phyloP scores from a whole-genome alignment of 371 early-diverging fungal genomes.

The Smittium culicis region DNA sequence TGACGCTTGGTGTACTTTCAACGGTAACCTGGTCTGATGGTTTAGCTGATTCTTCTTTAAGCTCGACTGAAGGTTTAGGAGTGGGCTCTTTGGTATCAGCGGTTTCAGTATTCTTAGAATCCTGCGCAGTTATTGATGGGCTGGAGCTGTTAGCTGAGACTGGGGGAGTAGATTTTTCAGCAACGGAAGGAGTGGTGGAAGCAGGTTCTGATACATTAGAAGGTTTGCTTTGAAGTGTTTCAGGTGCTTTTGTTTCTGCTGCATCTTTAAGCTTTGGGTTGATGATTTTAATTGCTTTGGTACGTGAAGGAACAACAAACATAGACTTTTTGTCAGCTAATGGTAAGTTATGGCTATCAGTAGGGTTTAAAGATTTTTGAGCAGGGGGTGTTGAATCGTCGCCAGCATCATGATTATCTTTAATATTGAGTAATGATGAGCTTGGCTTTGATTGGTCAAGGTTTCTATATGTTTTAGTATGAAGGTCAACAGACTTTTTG shows the following conservation, averaged over 20 bases:
- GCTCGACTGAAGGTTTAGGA: background rate
- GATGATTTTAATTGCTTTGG: slow-evolving; percentile 46
- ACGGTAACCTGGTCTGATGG: background rate
- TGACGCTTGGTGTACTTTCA: background rate
- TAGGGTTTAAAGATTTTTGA: background rate
- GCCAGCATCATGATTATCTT: slow-evolving; percentile 28
- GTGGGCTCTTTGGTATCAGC: background rate
- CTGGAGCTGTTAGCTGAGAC: background rate
- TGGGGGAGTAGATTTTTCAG: background rate
- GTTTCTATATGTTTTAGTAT: slow-evolving; percentile 15
- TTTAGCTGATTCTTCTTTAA: background rate
- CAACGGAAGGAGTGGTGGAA: background rate
- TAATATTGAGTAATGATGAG: background rate
- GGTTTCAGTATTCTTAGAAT: background rate
- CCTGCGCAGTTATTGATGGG: too few species aligned
- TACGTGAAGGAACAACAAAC: slow-evolving; percentile 27
- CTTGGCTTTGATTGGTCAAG: background rate
- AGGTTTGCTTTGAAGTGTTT: background rate
- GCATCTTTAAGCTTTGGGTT: slow-evolving; percentile 32
- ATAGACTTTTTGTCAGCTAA: slow-evolving; percentile 14
- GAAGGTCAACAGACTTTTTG: slow-evolving; percentile 46
- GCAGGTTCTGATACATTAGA: slow-evolving; percentile 15
- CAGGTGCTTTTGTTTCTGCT: slow-evolving; percentile 5
- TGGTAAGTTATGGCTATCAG: background rate
- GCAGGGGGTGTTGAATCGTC: background rate